Evolutionary conservation across 2,329 filamentous ascomycete species (phyloP).

Genomic region (Fusarium caatingaense): DNA sequence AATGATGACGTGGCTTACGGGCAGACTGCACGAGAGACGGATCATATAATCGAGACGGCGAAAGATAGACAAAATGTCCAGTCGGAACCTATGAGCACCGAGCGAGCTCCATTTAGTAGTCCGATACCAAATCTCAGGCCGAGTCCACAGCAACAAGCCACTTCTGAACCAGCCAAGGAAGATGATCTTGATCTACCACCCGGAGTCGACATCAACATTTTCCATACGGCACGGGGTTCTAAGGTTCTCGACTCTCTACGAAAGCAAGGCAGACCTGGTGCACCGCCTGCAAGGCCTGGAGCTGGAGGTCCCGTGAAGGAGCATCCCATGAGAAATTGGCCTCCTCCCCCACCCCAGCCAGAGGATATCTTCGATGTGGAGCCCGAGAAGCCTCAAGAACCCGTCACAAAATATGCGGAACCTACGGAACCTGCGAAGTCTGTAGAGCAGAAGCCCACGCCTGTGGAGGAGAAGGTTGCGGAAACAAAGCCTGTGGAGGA

Average conservation of each 20-base stretch:
- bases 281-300: conserved; percentile 13
- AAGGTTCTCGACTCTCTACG: conserved; percentile 56
- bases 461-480: not conserved
- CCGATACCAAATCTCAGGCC: conserved; percentile 23
- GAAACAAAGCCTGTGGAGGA: not conserved
- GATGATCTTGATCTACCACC: conserved; percentile 53
- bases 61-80: conserved; percentile 13
- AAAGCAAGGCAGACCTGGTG: conserved; percentile 39
- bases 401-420: not conserved
- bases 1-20: conserved; percentile 21
- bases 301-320: conserved; percentile 48
- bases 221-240: conserved; percentile 60
- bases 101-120: conserved; percentile 15
- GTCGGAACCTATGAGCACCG: conserved; percentile 2
- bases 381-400: conserved; percentile 6
- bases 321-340: conserved; percentile 54
- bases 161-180: conserved; percentile 20
- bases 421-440: not conserved
- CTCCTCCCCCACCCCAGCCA: conserved; percentile 41
- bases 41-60: conserved; percentile 17
- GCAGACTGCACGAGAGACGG: conserved; percentile 21
- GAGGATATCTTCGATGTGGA: conserved; percentile 6
- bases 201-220: conserved; percentile 60
- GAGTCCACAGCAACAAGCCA: conserved; percentile 9
- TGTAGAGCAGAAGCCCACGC: not conserved